phyloP scores from a whole-genome alignment of 2,329 filamentous ascomycete genomes.

The Ophiostoma ips region DNA sequence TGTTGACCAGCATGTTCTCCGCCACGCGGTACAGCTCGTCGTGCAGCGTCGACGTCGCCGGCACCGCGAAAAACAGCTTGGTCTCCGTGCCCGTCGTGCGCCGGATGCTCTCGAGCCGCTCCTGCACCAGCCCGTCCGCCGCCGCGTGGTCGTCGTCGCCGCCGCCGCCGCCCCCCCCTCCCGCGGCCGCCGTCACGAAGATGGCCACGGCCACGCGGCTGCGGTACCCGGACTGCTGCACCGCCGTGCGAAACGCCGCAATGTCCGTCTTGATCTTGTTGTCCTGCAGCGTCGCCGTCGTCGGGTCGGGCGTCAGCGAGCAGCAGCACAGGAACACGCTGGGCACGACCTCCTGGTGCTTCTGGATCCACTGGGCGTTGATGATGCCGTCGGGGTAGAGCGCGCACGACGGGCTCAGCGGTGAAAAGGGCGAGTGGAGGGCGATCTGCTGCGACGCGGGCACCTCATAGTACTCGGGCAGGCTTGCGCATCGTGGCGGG shows the following conservation, averaged over 20 bases:
- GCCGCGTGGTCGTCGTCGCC: slow-evolving; percentile 34
- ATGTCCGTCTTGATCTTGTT: slow-evolving; percentile 83
- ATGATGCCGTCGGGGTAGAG: slow-evolving; percentile 86
- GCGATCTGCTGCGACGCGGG: slow-evolving; percentile 32
- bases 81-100: slow-evolving; percentile 66
- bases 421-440: slow-evolving; percentile 87
- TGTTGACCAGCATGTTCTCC: slow-evolving; percentile 53
- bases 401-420: slow-evolving; percentile 66
- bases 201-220: slow-evolving; percentile 65
- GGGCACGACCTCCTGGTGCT: slow-evolving; percentile 76
- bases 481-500: slow-evolving; percentile 41
- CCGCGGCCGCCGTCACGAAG: slow-evolving; percentile 28
- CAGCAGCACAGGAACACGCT: slow-evolving; percentile 74
- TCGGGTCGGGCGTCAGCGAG: slow-evolving; percentile 55
- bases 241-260: slow-evolving; percentile 55
- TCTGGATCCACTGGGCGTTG: slow-evolving; percentile 68
- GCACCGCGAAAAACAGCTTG: slow-evolving; percentile 75
- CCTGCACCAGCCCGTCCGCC: slow-evolving; percentile 46
- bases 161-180: too few relatives aligned
- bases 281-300: slow-evolving; percentile 65
- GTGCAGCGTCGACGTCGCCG: slow-evolving; percentile 38
- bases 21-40: slow-evolving; percentile 62
- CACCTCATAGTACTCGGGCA: slow-evolving; percentile 36
- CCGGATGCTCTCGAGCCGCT: slow-evolving; percentile 67
- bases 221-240: slow-evolving; percentile 60